Evolutionary conservation across 805 yeast genomes (phyloP), one percentile per base, ranked within the genome.

Genomic region (Wickerhamomyces alni): DNA sequence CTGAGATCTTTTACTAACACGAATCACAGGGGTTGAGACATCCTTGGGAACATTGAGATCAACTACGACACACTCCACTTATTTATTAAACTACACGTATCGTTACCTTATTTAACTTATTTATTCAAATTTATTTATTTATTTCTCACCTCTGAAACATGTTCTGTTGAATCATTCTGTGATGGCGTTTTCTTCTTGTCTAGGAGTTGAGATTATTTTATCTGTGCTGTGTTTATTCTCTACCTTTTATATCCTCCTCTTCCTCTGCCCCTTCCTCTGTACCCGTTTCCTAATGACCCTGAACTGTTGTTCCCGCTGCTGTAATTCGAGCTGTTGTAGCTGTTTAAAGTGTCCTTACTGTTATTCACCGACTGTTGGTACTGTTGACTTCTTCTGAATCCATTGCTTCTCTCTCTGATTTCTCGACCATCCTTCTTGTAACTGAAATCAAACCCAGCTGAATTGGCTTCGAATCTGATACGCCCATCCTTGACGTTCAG

Each of bases 401-500:
- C 46, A 35, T 41, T 48, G 17, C 40, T 42, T 11, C 54, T 35
- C 22, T 53, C 54, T 30, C 53, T 43, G 8, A 49, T 45, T 32
- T 45, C 51, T n/a, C 46, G 35, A 0, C 53, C 54, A 33, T 46
- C 50, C 40, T 52, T 46, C 41, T 82, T 68, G 55, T 70, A 75
- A 8, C 61, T 61, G 56, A 82, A 82, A 49, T 80, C 79, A 52
- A 81, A 81, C 3, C 93, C 93, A 34, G 65, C 66, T 6, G 86
- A 67, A 22, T 57, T 55, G 32, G 77, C 66, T 39, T 76, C 77
- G 56, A 78, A 67, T 31, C 68, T 66, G 39, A 82, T 63, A 37
- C 66, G 58, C 3, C 82, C 77, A 38, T 67, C 63, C 12, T 54
- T 62, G 42, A 66, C 62, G 39, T 63, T 64, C 41, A 75, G 61